Base-by-base conservation (phyloP, 2,329 filamentous ascomycete species). In the Trichoderma semiorbis region DNA sequence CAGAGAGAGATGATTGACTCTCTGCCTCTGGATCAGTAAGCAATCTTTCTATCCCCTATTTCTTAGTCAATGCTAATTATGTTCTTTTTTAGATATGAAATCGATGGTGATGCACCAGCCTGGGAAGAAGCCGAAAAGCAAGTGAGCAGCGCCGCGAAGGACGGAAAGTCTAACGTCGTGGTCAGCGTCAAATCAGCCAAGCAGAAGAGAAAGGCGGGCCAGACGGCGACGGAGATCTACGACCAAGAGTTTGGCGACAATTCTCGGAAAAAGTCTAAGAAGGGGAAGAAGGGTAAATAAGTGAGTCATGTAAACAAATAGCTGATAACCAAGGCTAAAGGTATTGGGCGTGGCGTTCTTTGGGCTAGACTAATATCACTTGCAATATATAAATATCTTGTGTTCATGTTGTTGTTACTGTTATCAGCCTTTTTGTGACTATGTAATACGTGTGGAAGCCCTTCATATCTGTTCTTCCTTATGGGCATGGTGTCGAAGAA, bases 1-100 rank as follows among this genome's bases (percentile, higher is more conserved):
- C 93, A 97, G 81, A 90, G 92, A 77, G 93, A 93, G 75, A 85
- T 98, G 75, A 97, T 98, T 78, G 93, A 98, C 84, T 92, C 94
- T 74, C 84, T 98, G 73, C 95, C 95, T 58, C 85, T 98, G 67
- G 94, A 97, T 78, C 91, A 93, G 77, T 80, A 75, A 78, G 81
- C 75, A 70, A 2, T 5, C 11, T 39, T 7, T 5, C 16, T 34
- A 18, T 72, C 21, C 21, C 74, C 73, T 61, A 12, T 63, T 55
- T 36, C 60, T 47, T 14, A 30, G 3, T 0, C 47, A 53, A 0
- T 53, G 10, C 66, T 69, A 69, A 69, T 36, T 26, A n/a, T 11
- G 8, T 32, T 14, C 24, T 21, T 12, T 16, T 6, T 8, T 65
- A 90, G 89, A 75, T 92, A 91, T 76, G 90, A 92, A 78, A 88